A percentile compares a stretch with the other conserved stretches of the same genome.
Conservation (phyloP, 495 filamentous ascomycete genomes). For the Lophium mytilinum region DNA sequence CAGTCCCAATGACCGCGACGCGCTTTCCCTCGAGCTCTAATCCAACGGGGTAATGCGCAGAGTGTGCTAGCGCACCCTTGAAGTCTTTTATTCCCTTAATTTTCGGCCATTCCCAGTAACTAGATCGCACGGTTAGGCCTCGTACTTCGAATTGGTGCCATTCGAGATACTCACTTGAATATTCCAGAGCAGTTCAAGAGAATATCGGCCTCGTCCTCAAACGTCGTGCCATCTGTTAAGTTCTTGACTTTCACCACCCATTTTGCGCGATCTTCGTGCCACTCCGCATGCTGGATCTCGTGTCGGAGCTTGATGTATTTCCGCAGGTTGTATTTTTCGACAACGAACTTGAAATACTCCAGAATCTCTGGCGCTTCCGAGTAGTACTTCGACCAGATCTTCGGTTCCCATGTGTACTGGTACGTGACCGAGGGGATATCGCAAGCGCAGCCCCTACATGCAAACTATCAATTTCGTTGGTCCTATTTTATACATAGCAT, state of each 20-base stretch:
- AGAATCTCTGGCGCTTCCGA: not conserved
- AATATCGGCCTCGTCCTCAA: not conserved
- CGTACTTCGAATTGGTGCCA: not conserved
- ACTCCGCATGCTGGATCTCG: not conserved
- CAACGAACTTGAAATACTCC: not conserved
- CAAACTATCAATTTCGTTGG: too few species aligned
- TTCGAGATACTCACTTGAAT: not conserved
- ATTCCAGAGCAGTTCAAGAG: not conserved
- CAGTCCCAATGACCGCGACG: not conserved
- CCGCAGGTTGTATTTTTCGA: not conserved
- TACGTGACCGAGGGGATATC: not conserved
- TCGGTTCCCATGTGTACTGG: not conserved
- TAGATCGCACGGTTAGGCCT: not conserved
- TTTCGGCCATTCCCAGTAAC: not conserved
- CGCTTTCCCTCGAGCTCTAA: not conserved
- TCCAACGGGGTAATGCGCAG: not conserved
- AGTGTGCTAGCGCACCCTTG: not conserved
- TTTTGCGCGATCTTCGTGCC: not conserved
- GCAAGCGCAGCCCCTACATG: not conserved
- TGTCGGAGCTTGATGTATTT: not conserved
- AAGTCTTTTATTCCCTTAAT: not conserved
- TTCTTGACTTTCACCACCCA: not conserved
- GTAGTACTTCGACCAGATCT: not conserved
- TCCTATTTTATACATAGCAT: too few species aligned
- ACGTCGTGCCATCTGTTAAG: not conserved